Conservation (phyloP, 75 land plant genomes). For the Larix kaempferi region DNA sequence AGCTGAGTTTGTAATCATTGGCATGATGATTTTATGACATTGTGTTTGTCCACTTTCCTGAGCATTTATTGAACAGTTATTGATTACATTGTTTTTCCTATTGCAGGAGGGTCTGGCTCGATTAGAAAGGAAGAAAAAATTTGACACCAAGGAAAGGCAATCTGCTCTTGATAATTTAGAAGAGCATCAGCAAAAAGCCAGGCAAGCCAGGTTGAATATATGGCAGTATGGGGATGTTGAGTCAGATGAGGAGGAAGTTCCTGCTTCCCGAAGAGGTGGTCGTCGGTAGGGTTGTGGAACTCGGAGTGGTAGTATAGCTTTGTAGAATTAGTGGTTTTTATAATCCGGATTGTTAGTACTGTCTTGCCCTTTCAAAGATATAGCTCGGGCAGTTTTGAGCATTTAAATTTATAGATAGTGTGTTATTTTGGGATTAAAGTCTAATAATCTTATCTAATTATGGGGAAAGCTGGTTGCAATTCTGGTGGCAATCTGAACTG, state of each 20-base stretch:
- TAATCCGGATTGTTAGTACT: background rate
- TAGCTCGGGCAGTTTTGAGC: conserved; percentile 1
- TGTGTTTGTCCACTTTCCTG: background rate
- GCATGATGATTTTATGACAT: background rate
- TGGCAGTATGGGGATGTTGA: conserved; percentile 96
- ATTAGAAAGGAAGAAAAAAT: conserved; percentile 66
- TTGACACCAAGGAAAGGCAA: conserved; percentile 69
- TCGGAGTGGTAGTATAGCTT: background rate
- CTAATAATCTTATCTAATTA: conserved; percentile 9
- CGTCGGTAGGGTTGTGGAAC: conserved; percentile 27
- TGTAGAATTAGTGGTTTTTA: background rate
- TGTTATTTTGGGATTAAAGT: background rate
- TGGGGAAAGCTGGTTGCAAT: background rate
- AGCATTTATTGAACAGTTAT: background rate
- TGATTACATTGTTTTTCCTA: background rate
- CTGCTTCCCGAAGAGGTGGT: conserved; percentile 49
- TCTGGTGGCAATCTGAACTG: background rate
- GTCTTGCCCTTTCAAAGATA: background rate
- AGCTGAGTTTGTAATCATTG: too few species aligned
- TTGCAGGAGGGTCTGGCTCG: conserved; percentile 77
- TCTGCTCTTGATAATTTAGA: conserved; percentile 59
- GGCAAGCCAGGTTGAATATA: conserved; percentile 47
- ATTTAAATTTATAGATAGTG: conserved; percentile 1
- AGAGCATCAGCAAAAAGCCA: conserved; percentile 66
- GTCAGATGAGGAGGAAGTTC: conserved; percentile 85